phyloP scores from a whole-genome alignment of 2,329 filamentous ascomycete species.

The Incumbomyces delicatus region DNA sequence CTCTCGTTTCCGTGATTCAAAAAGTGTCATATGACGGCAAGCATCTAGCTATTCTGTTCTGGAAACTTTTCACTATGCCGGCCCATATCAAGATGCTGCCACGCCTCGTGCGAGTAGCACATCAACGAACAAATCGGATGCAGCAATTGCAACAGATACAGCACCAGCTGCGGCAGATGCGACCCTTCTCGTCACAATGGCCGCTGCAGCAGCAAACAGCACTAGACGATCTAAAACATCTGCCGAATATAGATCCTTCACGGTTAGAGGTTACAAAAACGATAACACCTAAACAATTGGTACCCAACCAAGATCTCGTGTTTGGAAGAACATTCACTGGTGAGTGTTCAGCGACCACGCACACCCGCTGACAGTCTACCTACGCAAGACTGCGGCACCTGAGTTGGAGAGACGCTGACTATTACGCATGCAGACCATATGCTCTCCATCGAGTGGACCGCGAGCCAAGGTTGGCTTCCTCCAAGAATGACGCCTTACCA shows the following conservation, averaged over 20 bases:
- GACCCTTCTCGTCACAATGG: slow-evolving; percentile 15
- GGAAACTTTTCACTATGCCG: background rate
- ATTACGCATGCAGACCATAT: slow-evolving; percentile 65
- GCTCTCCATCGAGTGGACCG: slow-evolving; percentile 89
- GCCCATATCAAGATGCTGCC: slow-evolving; percentile 1
- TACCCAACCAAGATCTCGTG: slow-evolving; percentile 69
- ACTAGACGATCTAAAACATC: slow-evolving; percentile 22
- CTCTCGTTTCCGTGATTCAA: slow-evolving; percentile 16
- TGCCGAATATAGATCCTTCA: slow-evolving; percentile 63
- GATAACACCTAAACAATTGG: slow-evolving; percentile 61
- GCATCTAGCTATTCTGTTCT: background rate
- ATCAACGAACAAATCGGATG: background rate
- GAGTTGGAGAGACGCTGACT: background rate
- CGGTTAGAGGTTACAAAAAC: slow-evolving; percentile 68
- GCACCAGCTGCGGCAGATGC: slow-evolving; percentile 2
- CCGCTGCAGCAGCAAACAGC: slow-evolving; percentile 9
- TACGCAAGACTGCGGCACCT: background rate
- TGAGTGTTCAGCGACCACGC: slow-evolving; percentile 29
- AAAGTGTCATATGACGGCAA: background rate
- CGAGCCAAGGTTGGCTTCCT: slow-evolving; percentile 68
- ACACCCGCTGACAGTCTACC: no score
- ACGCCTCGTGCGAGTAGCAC: background rate
- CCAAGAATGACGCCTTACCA: slow-evolving; percentile 88
- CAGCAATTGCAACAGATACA: slow-evolving; percentile 1
- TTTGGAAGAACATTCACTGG: slow-evolving; percentile 90